A percentile compares a stretch with the other conserved stretches of the same genome.
phyloP scores from a whole-genome alignment of 2,329 filamentous ascomycete genomes.

The Epichloe gansuensis region DNA sequence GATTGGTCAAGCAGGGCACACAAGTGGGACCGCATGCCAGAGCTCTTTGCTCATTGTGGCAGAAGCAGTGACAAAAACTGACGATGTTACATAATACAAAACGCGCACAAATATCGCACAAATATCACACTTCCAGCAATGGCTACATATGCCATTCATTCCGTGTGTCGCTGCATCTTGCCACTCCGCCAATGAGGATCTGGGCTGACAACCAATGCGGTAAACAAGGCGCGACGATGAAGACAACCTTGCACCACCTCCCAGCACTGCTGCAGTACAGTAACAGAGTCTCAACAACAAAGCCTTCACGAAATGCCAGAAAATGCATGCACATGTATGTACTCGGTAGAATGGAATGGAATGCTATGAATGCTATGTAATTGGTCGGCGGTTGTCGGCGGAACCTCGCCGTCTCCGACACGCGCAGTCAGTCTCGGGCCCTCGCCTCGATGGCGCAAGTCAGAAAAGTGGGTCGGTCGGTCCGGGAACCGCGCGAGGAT shows the following conservation, averaged over 20 bases:
- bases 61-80: background rate
- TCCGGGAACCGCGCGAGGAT: slow-evolving; percentile 7
- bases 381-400: slow-evolving; percentile 3
- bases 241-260: background rate
- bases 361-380: background rate
- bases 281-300: no score
- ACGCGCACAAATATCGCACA: slow-evolving; percentile 23
- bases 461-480: slow-evolving; percentile 7
- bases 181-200: slow-evolving; percentile 1
- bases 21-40: background rate
- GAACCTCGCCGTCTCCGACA: slow-evolving; percentile 4
- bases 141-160: background rate
- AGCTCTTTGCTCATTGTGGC: background rate
- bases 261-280: no score
- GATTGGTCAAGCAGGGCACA: background rate
- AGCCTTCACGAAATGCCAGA: no score
- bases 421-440: background rate
- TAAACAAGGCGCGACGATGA: background rate
- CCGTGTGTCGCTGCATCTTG: no score
- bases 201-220: background rate
- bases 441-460: slow-evolving; percentile 5
- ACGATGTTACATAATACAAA: slow-evolving; percentile 9
- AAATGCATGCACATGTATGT: background rate
- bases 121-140: background rate
- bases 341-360: background rate